These are phyloP conservation scores for Beauveria caledonica DNA, from an alignment of 2,329 filamentous ascomycete species.

Conservation along the genomic window DNA sequence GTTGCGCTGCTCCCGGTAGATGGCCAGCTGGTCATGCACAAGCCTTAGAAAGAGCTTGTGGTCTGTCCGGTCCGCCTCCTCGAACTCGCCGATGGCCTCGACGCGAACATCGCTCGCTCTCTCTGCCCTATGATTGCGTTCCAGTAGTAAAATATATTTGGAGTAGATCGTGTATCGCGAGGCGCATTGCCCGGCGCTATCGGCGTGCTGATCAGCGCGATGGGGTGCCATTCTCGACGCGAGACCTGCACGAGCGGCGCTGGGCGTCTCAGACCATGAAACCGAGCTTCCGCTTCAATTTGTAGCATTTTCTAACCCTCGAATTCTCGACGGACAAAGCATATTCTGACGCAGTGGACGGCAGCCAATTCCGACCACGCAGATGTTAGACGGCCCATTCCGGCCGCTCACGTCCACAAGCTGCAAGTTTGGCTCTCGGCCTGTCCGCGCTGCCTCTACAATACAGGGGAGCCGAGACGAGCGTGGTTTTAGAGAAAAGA, in stretches of 20 bases:
- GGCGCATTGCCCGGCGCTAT: neutral
- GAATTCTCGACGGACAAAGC: too few relatives aligned
- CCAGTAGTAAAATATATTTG: neutral
- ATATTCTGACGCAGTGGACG: too few relatives aligned
- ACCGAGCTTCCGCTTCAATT: neutral
- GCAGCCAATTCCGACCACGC: too few relatives aligned
- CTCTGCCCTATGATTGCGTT: neutral
- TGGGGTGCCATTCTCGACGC: neutral
- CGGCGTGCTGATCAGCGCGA: neutral
- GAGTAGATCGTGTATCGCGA: neutral
- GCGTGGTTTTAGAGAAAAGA: neutral
- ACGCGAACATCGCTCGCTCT: neutral
- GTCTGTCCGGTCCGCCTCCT: neutral
- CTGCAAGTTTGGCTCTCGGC: too few relatives aligned
- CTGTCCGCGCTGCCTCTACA: too few relatives aligned
- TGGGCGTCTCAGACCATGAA: neutral
- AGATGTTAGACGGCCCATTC: too few relatives aligned
- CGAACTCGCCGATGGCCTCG: neutral
- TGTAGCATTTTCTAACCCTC: too few relatives aligned
- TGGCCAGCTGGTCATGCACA: neutral
- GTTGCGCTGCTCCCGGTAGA: neutral
- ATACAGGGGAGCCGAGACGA: too few relatives aligned
- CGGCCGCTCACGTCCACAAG: too few relatives aligned
- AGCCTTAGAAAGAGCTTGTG: neutral
- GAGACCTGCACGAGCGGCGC: neutral